Evolutionary conservation across 257 asterid genomes (phyloP).

Genomic region (Pogostemon cablin): DNA sequence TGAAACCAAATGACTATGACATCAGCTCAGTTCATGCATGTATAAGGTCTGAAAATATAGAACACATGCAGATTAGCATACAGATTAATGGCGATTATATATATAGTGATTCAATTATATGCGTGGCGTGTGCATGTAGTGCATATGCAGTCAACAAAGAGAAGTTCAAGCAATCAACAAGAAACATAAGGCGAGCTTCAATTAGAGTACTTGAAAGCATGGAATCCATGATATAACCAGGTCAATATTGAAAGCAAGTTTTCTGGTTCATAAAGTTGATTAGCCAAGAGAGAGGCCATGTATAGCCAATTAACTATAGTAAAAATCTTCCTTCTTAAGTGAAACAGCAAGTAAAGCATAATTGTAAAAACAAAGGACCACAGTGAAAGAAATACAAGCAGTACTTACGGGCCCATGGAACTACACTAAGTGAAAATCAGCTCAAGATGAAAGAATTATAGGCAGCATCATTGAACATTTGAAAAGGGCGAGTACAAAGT

Average conservation of each 20-base stretch:
- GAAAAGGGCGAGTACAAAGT: conserved; percentile 13
- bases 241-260: neutral
- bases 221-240: neutral
- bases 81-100: too few relatives aligned
- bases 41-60: neutral
- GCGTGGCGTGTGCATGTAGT: neutral
- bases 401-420: conserved; percentile 1
- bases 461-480: neutral
- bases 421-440: neutral
- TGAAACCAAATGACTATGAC: conserved; percentile 4
- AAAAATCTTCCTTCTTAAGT: neutral
- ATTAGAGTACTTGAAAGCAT: neutral
- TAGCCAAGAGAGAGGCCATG: neutral
- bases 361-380: neutral
- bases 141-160: conserved; percentile 7
- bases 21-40: neutral
- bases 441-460: neutral
- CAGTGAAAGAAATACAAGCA: conserved; percentile 1
- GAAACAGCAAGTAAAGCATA: too few relatives aligned
- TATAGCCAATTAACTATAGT: neutral
- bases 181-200: neutral
- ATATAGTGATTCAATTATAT: too few relatives aligned
- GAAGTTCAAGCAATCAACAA: neutral
- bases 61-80: conserved; percentile 6
- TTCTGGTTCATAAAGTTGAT: neutral